Percentiles rank a stretch among this genome's conserved stretches.
These are phyloP conservation scores for Mortierella sp. DNA, from an alignment of 371 early-diverging fungal species.

Conservation along the genomic window DNA sequence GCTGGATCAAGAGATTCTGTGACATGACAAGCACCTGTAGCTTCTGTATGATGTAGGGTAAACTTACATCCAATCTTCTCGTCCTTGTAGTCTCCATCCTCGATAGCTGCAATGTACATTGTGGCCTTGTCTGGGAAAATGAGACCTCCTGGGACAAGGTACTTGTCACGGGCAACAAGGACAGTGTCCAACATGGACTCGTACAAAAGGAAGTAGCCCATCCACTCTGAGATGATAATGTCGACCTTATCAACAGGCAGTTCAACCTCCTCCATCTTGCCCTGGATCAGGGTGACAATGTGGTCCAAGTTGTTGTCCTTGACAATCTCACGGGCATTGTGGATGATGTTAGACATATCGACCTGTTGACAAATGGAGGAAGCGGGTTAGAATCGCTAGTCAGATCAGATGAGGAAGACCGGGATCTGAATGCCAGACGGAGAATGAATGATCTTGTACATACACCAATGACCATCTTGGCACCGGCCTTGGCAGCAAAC, in stretches of 20 bases:
- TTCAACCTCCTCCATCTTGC: constrained; percentile 95
- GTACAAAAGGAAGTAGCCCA: constrained; percentile 98
- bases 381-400: neutral
- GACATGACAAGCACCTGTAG: neutral
- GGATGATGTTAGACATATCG: constrained; percentile 97
- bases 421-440: no score
- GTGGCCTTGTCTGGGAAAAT: constrained; percentile 95
- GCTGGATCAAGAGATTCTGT: constrained; percentile 5
- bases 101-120: constrained; percentile 92
- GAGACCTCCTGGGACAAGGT: constrained; percentile 82
- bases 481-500: constrained; percentile 98
- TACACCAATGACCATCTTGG: constrained; percentile 92
- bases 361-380: constrained; percentile 55
- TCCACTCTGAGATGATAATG: constrained; percentile 98
- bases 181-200: constrained; percentile 99
- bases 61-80: constrained; percentile 87
- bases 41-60: neutral
- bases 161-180: constrained; percentile 93
- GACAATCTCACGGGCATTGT: constrained; percentile 90
- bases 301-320: constrained; percentile 88
- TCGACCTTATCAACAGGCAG: constrained; percentile 93
- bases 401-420: neutral
- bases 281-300: constrained; percentile 89
- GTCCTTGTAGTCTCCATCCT: constrained; percentile 94
- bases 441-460: constrained; percentile 16